Evolutionary conservation across 2,329 filamentous ascomycete species (phyloP).

Genomic region (Cladosporium oxysporum): DNA sequence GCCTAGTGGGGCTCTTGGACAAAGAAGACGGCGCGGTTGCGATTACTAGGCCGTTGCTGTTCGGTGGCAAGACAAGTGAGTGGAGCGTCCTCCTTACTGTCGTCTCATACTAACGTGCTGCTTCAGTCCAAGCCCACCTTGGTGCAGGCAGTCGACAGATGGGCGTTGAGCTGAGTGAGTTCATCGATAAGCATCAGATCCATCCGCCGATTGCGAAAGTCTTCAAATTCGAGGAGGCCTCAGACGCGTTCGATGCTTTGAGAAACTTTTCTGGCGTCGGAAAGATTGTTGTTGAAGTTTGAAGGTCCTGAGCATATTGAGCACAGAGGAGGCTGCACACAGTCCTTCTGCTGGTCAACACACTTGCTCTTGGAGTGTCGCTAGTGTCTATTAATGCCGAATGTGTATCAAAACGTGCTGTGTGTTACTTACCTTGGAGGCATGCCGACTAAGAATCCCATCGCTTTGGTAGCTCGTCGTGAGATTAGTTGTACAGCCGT

Average conservation of each 20-base stretch:
- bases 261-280: conserved; percentile 37
- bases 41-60: conserved; percentile 26
- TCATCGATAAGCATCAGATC: conserved; percentile 43
- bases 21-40: conserved; percentile 23
- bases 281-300: conserved; percentile 31
- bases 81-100: not conserved
- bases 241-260: conserved; percentile 35
- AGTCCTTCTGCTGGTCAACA: not conserved
- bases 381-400: not conserved
- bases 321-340: not conserved
- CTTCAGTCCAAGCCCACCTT: conserved; percentile 24
- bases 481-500: no score
- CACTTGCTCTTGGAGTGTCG: not conserved
- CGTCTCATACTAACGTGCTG: not conserved
- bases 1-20: conserved; percentile 35
- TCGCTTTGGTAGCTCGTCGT: no score
- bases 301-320: not conserved
- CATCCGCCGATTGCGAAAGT: conserved; percentile 42
- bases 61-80: conserved; percentile 26
- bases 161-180: conserved; percentile 42
- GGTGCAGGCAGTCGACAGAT: conserved; percentile 46
- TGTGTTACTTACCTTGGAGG: not conserved
- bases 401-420: not conserved
- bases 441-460: no score
- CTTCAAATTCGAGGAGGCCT: conserved; percentile 40